phyloP scores from a whole-genome alignment of 768 basidiomycete species.

The Tulasnella sp. region DNA sequence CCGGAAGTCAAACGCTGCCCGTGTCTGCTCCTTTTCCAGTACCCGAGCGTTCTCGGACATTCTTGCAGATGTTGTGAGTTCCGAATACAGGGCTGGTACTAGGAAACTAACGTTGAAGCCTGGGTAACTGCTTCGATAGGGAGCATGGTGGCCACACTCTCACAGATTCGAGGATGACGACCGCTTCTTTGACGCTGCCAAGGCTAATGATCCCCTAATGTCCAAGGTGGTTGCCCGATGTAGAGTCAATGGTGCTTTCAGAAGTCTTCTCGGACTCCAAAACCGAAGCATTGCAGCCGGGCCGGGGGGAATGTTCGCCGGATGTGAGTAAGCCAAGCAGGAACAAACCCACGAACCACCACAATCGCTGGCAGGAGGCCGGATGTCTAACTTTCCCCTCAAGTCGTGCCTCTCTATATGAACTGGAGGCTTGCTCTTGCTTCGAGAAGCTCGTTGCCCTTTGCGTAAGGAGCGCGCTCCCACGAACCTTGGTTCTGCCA shows the following conservation, averaged over 20 bases:
- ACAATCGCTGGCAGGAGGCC: neutral
- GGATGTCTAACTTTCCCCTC: neutral
- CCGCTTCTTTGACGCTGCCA: slow-evolving; percentile 4
- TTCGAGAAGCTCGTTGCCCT: neutral
- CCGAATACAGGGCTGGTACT: neutral
- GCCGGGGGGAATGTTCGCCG: neutral
- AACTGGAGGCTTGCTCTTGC: neutral
- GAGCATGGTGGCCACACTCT: neutral
- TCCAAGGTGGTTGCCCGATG: neutral
- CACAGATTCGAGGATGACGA: neutral
- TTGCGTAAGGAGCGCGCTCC: neutral
- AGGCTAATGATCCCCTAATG: neutral
- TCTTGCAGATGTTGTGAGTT: slow-evolving; percentile 14
- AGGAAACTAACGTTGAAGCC: neutral
- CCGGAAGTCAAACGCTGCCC: slow-evolving; percentile 25
- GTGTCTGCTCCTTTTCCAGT: neutral
- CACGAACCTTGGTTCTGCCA: neutral
- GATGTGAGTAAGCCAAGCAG: neutral
- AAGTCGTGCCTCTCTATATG: neutral
- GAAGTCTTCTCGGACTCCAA: neutral
- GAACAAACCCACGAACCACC: neutral
- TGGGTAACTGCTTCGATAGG: neutral
- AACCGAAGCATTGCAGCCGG: neutral
- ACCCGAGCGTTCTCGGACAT: neutral
- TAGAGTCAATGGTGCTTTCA: neutral